Conservation (phyloP, 2,329 filamentous ascomycete genomes). For the Orbilia oligospora region DNA sequence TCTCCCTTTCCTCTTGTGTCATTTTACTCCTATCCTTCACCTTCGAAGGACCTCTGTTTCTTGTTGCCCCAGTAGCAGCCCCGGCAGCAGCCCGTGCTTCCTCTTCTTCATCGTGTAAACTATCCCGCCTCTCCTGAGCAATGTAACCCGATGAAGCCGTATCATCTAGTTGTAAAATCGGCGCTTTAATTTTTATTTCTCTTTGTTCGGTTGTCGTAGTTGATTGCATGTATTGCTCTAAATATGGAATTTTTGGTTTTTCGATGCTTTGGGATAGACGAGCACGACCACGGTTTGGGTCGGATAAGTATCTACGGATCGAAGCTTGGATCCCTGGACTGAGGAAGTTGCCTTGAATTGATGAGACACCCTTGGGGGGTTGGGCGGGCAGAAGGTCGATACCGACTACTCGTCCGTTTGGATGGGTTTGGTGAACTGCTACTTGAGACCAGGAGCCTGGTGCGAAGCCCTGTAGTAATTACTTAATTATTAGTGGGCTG, state of each 20-base stretch:
- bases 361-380: conserved; percentile 90
- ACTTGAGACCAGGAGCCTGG: conserved; percentile 82
- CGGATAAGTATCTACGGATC: conserved; percentile 75
- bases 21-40: conserved; percentile 5
- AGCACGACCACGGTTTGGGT: conserved; percentile 74
- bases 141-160: conserved; percentile 60
- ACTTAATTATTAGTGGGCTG: not conserved
- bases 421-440: conserved; percentile 82
- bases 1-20: conserved; percentile 65
- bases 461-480: conserved; percentile 76
- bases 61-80: conserved; percentile 64
- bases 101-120: conserved; percentile 62
- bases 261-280: conserved; percentile 63
- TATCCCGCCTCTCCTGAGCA: conserved; percentile 64
- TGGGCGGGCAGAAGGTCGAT: conserved; percentile 95
- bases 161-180: conserved; percentile 54
- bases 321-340: conserved; percentile 74
- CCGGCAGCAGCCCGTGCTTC: conserved; percentile 65
- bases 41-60: conserved; percentile 13
- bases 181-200: conserved; percentile 54
- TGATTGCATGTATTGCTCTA: conserved; percentile 67
- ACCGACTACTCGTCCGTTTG: conserved; percentile 84
- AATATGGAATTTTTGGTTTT: not conserved
- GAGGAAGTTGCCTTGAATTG: conserved; percentile 94
- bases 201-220: not conserved